These are phyloP conservation scores for Chlorella sp. DNA, from an alignment of 139 green algal species.

Conservation along the genomic window DNA sequence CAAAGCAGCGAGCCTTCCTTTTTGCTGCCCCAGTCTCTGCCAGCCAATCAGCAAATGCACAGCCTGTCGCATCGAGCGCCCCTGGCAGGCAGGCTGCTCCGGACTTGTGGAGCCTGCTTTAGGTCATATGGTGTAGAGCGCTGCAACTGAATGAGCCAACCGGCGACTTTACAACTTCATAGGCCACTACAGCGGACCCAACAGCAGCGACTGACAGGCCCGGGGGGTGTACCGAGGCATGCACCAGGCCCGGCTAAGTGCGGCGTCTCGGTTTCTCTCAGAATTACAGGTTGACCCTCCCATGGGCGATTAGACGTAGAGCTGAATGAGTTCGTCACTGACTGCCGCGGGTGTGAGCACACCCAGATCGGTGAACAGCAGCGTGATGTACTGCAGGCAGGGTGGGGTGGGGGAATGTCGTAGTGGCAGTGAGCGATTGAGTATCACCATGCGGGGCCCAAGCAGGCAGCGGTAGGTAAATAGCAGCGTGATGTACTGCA, in stretches of 20 bases:
- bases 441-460: no score
- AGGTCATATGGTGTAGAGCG: no score
- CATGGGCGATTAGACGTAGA: constrained; percentile 75
- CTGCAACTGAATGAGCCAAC: background rate
- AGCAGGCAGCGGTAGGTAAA: no score
- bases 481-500: constrained; percentile 84
- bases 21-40: no score
- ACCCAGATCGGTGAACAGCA: constrained; percentile 90
- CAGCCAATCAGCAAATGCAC: no score
- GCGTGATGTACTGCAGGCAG: constrained; percentile 71
- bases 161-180: background rate
- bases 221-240: background rate
- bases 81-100: no score
- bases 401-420: background rate
- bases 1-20: no score
- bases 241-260: no score
- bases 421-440: no score
- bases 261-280: background rate
- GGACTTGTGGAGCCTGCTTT: no score
- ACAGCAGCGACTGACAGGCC: background rate
- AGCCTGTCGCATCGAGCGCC: no score
- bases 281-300: background rate
- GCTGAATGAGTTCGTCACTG: constrained; percentile 95
- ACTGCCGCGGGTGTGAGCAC: constrained; percentile 96
- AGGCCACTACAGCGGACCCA: no score